Evolutionary conservation across 306 rosid genomes (phyloP).

Genomic region (Purshia tridentata): DNA sequence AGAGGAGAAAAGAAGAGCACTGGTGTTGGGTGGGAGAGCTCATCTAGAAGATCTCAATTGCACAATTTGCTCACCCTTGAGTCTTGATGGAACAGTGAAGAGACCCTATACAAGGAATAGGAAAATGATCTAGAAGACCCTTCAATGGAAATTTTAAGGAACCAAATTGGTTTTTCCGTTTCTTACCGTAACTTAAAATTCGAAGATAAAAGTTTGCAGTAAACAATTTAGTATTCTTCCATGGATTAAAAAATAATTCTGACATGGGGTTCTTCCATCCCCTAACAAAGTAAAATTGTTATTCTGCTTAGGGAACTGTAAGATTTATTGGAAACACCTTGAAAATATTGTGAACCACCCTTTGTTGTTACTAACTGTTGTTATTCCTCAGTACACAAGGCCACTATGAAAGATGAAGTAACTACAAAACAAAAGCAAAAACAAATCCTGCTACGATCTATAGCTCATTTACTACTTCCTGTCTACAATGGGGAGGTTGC

Average conservation of each 20-base stretch:
- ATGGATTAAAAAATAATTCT: too few relatives aligned
- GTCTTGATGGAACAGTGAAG: not conserved
- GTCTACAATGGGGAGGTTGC: not conserved
- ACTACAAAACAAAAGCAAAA: not conserved
- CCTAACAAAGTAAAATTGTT: too few relatives aligned
- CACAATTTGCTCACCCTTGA: not conserved
- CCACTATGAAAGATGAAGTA: not conserved
- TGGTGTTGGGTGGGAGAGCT: not conserved
- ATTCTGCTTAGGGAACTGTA: too few relatives aligned
- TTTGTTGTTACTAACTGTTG: not conserved
- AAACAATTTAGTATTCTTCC: not conserved
- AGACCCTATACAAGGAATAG: not conserved
- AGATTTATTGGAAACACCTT: not conserved
- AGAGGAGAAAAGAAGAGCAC: slow-evolving; percentile 3
- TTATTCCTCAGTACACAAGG: not conserved
- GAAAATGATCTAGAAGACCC: not conserved
- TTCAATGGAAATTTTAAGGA: not conserved
- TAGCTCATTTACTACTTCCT: not conserved
- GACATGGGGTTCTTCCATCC: too few relatives aligned
- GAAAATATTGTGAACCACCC: not conserved
- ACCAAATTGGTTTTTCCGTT: too few relatives aligned
- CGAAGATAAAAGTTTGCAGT: not conserved
- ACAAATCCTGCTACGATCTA: not conserved
- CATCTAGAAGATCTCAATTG: not conserved
- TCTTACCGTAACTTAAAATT: not conserved